Evolutionary conservation across 2,329 filamentous ascomycete genomes (phyloP).

Genomic region (Proliferodiscus dingleyae): DNA sequence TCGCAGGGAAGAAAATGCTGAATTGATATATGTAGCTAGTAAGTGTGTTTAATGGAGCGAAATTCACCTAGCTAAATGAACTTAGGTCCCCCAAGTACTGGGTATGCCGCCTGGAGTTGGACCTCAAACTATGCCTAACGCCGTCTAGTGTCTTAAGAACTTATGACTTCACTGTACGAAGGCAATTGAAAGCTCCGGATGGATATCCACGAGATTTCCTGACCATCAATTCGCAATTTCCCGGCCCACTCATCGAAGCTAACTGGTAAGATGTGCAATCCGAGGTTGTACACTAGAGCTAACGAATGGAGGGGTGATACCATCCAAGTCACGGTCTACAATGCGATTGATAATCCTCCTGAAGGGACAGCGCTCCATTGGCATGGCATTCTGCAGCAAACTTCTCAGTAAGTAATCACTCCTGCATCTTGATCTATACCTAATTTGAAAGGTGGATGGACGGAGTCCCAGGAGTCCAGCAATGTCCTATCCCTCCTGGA

Average conservation of each 20-base stretch:
- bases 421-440: neutral
- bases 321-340: conserved; percentile 63
- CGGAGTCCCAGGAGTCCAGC: conserved; percentile 44
- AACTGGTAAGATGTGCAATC: conserved; percentile 32
- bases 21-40: no score
- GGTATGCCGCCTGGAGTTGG: no score
- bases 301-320: conserved; percentile 32
- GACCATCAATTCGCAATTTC: conserved; percentile 31
- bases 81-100: no score
- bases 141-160: conserved; percentile 34
- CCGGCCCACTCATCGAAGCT: conserved; percentile 33
- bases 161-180: conserved; percentile 30
- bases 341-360: conserved; percentile 49
- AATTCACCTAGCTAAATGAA: no score
- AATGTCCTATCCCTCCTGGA: conserved; percentile 60
- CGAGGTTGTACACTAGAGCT: no score
- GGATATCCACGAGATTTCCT: conserved; percentile 48
- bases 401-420: conserved; percentile 13
- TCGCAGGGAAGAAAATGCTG: no score
- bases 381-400: conserved; percentile 45
- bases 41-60: no score
- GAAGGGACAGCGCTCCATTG: conserved; percentile 38
- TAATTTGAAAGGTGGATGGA: conserved; percentile 32
- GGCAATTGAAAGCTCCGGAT: conserved; percentile 33
- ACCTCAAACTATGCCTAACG: no score